Evolutionary conservation across 2,329 filamentous ascomycete species (phyloP).

Genomic region (Fusarium robinianum): DNA sequence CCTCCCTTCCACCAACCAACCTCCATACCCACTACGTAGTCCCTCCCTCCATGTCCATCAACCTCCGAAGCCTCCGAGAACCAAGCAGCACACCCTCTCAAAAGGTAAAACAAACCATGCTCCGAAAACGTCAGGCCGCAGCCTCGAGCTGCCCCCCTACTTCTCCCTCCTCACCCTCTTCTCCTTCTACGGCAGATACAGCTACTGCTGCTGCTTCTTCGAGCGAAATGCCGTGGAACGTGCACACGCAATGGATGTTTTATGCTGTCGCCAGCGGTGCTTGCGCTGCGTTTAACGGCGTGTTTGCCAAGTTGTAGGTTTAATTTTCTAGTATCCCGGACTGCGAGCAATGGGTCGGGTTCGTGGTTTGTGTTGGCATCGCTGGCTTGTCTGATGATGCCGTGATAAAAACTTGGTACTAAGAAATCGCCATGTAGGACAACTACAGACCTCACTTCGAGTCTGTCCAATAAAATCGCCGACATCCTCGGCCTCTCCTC

Average conservation of each 20-base stretch:
- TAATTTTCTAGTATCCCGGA: background rate
- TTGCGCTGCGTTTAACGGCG: slow-evolving; percentile 80
- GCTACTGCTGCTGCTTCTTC: slow-evolving; percentile 7
- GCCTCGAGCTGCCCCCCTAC: slow-evolving; percentile 20
- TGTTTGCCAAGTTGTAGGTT: slow-evolving; percentile 79
- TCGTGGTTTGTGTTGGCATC: too few relatives aligned
- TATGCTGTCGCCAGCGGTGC: slow-evolving; percentile 74
- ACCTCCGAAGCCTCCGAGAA: slow-evolving; percentile 22
- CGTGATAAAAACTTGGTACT: background rate
- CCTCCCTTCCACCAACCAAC: background rate
- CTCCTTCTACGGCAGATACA: slow-evolving; percentile 3
- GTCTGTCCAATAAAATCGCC: slow-evolving; percentile 52
- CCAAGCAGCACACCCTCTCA: too few relatives aligned
- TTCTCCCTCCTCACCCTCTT: slow-evolving; percentile 1
- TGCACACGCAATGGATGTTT: slow-evolving; percentile 61
- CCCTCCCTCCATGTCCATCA: slow-evolving; percentile 1
- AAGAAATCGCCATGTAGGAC: slow-evolving; percentile 46
- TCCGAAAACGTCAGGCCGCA: slow-evolving; percentile 36
- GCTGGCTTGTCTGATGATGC: background rate
- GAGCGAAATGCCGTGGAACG: slow-evolving; percentile 40
- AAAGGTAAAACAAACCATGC: slow-evolving; percentile 28
- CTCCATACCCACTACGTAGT: background rate
- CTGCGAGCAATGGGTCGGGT: too few relatives aligned
- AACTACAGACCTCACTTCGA: slow-evolving; percentile 59
- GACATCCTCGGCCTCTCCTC: slow-evolving; percentile 48